Base-by-base conservation (phyloP, 371 early-diverging fungal species). In the Mortierella sp. region DNA sequence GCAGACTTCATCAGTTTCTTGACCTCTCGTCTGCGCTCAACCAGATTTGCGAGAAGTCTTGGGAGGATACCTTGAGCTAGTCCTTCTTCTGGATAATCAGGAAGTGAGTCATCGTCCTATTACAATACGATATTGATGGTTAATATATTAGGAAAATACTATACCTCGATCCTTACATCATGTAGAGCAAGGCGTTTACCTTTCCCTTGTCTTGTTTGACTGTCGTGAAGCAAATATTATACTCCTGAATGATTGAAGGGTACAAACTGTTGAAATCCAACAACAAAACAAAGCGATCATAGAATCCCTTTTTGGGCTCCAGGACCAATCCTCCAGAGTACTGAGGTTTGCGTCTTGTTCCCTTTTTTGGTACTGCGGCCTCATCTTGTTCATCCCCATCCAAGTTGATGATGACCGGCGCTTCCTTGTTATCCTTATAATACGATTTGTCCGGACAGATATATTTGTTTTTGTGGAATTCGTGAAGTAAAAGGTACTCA, bases 181-280 rank as follows among this genome's bases (percentile, higher is more conserved):
- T n/a, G 17, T 8, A 22, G 47, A n/a, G n/a, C 17, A 8, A 8
- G 8, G 47, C 8, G 7, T 47, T 47, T 72, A 69, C 69, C 63
- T 62, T 64, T 34, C 61, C 42, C 43, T 72, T 68, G 57, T 84
- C 75, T 22, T 96, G 88, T 40, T 91, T 88, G 4, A 99, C 95
- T 0, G 99, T 99, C 12, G 99, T 99, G 82, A 99, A 99, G 86
- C 99, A 99, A 56, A 99, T 95, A 84, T 99, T 99, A 88, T 93
- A 99, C 86, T 99, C 99, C 83, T 98, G 99, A 75, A 99, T 99
- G 68, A 99, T 99, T 28, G 99, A 99, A 54, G 99, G 99, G 77
- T 99, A 99, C 89, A 99, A 90, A 86, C 96, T 96, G 92, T 99
- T 99, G 90, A 99, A 99, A 89, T 99, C 99, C 51, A 99, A 87